phyloP scores from a whole-genome alignment of 2,329 filamentous ascomycete species.

The Podosphaera leucotricha region DNA sequence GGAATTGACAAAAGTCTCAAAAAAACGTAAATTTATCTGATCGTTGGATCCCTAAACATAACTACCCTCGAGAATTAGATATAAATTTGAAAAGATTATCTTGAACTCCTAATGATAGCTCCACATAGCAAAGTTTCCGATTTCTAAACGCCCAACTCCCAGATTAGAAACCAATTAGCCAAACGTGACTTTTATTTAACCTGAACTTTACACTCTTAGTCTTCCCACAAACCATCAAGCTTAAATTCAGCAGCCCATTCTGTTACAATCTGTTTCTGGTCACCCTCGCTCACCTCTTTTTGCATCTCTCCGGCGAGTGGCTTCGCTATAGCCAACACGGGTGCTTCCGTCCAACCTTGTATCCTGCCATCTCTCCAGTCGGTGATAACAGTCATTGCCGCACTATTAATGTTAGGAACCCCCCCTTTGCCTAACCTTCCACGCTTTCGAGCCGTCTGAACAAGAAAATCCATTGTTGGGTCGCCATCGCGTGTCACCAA shows the following conservation, averaged over 20 bases:
- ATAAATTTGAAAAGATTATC: not conserved
- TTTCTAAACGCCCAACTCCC: no score
- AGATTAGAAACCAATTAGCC: no score
- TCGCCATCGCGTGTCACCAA: slow-evolving; percentile 51
- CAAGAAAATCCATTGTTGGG: slow-evolving; percentile 67
- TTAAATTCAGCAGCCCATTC: slow-evolving; percentile 92
- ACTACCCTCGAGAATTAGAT: not conserved
- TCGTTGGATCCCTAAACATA: not conserved
- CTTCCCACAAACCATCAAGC: slow-evolving; percentile 76
- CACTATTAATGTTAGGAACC: slow-evolving; percentile 66
- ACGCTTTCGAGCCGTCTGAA: slow-evolving; percentile 85
- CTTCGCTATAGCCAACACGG: slow-evolving; percentile 31
- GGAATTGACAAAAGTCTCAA: slow-evolving; percentile 28
- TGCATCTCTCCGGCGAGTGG: slow-evolving; percentile 9
- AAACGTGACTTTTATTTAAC: not conserved
- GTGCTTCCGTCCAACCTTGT: slow-evolving; percentile 72
- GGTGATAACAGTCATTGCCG: slow-evolving; percentile 82
- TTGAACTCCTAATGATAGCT: no score
- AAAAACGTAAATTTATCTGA: not conserved
- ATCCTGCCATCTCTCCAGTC: slow-evolving; percentile 93
- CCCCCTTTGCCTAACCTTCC: slow-evolving; percentile 74
- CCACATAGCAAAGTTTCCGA: no score
- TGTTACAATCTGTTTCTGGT: slow-evolving; percentile 71
- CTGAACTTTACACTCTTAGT: slow-evolving; percentile 19
- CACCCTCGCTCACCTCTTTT: slow-evolving; percentile 25